A percentile compares a stretch with the other conserved stretches of the same genome.
Conservation (phyloP, 1,139 yeast species). For the Sugiyamaella novakii region DNA sequence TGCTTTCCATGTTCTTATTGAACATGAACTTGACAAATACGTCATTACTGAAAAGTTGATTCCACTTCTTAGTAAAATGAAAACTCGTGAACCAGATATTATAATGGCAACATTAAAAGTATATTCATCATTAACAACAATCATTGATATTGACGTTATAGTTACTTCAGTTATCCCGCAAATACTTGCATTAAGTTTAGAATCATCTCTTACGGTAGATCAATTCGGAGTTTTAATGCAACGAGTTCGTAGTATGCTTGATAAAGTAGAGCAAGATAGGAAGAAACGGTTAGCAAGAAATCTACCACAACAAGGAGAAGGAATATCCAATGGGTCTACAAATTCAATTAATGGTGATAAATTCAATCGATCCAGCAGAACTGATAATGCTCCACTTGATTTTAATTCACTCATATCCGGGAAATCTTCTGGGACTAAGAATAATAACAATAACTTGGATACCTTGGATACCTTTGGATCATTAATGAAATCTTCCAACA, state of each 20-base stretch:
- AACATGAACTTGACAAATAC: constrained; percentile 65
- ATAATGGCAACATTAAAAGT: constrained; percentile 58
- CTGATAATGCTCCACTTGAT: constrained; percentile 3
- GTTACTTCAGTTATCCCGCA: constrained; percentile 55
- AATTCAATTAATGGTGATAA: constrained; percentile 20
- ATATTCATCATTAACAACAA: constrained; percentile 45
- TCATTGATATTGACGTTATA: constrained; percentile 48
- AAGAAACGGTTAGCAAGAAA: constrained; percentile 30
- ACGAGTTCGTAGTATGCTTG: constrained; percentile 29
- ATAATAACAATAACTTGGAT: background rate
- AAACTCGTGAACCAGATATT: constrained; percentile 74
- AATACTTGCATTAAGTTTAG: constrained; percentile 51
- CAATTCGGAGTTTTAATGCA: constrained; percentile 47
- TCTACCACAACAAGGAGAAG: constrained; percentile 19
- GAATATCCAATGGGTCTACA: background rate
- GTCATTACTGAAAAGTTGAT: constrained; percentile 74
- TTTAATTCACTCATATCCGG: constrained; percentile 11
- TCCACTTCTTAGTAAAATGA: constrained; percentile 72
- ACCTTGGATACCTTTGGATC: constrained; percentile 3
- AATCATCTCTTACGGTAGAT: constrained; percentile 46
- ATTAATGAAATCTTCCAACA: background rate
- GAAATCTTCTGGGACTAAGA: background rate
- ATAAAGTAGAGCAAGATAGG: constrained; percentile 34
- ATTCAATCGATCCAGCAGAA: constrained; percentile 5
- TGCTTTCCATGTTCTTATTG: constrained; percentile 62